Evolutionary conservation across 768 basidiomycete species (phyloP).

Genomic region (Rhodotorula toruloides): DNA sequence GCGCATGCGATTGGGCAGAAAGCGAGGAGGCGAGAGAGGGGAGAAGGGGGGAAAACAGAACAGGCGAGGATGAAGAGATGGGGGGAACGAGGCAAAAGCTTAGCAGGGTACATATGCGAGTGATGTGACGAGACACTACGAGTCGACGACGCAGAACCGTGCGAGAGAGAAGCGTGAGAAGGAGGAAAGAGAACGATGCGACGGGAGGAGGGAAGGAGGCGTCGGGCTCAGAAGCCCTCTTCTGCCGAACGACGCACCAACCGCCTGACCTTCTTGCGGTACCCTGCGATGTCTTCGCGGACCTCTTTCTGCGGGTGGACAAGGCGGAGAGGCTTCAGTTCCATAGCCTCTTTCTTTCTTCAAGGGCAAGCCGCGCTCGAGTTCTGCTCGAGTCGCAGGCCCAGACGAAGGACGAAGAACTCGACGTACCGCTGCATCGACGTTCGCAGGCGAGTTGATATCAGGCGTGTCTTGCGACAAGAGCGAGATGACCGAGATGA

Average conservation of each 20-base stretch:
- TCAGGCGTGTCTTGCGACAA: conserved; percentile 87
- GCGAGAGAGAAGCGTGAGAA: not conserved
- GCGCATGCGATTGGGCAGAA: too few species aligned
- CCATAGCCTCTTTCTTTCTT: too few species aligned
- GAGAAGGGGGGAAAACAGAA: too few species aligned
- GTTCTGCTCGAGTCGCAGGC: too few species aligned
- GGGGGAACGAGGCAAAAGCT: too few species aligned
- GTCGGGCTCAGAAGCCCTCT: conserved; percentile 55
- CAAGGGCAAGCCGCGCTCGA: too few species aligned
- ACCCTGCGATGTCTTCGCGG: conserved; percentile 49
- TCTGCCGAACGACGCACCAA: conserved; percentile 82
- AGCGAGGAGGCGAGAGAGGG: too few species aligned
- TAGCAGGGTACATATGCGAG: too few species aligned
- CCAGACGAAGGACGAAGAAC: too few species aligned
- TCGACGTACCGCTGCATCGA: conserved; percentile 72
- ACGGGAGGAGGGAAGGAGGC: not conserved
- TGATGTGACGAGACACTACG: too few species aligned
- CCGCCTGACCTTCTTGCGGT: conserved; percentile 93
- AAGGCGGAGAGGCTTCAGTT: too few species aligned
- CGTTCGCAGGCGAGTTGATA: conserved; percentile 88
- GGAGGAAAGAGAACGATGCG: not conserved
- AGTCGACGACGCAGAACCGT: not conserved
- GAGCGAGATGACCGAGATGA: conserved; percentile 91
- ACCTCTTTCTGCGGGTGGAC: conserved; percentile 56
- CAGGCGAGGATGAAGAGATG: too few species aligned